A percentile compares a stretch with the other conserved stretches of the same genome.
These are phyloP conservation scores for Colletotrichum zoysiae DNA, from an alignment of 2,329 filamentous ascomycete species.

Conservation along the genomic window DNA sequence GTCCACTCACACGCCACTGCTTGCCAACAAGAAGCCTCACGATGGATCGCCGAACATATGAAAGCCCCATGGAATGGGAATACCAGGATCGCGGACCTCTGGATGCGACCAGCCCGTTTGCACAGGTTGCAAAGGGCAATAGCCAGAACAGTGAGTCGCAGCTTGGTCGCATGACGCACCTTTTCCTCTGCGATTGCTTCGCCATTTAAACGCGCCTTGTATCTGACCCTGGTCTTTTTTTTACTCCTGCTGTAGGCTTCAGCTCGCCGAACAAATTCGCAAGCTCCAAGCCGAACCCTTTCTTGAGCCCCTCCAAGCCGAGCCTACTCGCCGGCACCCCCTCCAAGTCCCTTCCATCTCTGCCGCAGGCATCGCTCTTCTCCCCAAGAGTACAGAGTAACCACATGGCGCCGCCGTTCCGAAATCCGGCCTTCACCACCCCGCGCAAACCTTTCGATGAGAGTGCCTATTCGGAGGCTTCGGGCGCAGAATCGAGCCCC, in stretches of 20 bases:
- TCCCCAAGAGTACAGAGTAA: slow-evolving; percentile 57
- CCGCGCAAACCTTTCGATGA: slow-evolving; percentile 70
- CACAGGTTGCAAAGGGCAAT: slow-evolving; percentile 60
- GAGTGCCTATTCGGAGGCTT: slow-evolving; percentile 65
- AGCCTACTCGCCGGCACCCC: slow-evolving; percentile 52
- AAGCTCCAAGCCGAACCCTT: slow-evolving; percentile 51
- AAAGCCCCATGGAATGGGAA: slow-evolving; percentile 76
- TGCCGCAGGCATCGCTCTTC: slow-evolving; percentile 61
- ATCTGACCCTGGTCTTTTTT: neutral
- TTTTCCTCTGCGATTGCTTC: neutral
- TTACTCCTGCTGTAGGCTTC: slow-evolving; percentile 49
- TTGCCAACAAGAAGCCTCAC: slow-evolving; percentile 24
- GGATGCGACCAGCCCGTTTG: slow-evolving; percentile 73
- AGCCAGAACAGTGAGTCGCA: slow-evolving; percentile 56
- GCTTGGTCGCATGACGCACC: neutral
- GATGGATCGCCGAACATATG: slow-evolving; percentile 69
- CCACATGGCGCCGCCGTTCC: slow-evolving; percentile 65
- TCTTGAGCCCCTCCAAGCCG: slow-evolving; percentile 46
- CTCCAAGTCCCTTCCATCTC: slow-evolving; percentile 54
- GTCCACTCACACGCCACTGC: slow-evolving; percentile 3
- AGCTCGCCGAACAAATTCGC: slow-evolving; percentile 54
- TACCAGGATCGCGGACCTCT: slow-evolving; percentile 69
- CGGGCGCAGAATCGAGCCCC: slow-evolving; percentile 71
- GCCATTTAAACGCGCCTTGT: neutral
- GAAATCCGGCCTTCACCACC: slow-evolving; percentile 74